Conservation (phyloP, 208 protist genomes). For the Acanthamoeba royreba region DNA sequence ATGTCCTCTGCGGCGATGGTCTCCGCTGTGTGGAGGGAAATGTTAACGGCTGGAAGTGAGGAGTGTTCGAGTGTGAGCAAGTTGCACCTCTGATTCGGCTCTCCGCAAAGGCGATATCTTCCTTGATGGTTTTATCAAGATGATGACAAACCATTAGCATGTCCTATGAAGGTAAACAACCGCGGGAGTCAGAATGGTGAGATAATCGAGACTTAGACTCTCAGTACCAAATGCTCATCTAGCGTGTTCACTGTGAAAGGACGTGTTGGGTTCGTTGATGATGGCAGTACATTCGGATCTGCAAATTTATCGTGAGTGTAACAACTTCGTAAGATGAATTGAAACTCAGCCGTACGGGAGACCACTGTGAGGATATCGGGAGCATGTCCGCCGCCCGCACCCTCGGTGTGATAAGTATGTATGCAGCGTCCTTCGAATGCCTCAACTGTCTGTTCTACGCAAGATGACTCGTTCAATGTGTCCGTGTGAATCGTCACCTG, state of each 20-base stretch:
- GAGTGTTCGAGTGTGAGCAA: no score
- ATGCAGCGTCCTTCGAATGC: slow-evolving; percentile 72
- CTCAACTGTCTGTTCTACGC: slow-evolving; percentile 69
- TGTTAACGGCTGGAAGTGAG: background rate
- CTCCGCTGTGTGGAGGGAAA: background rate
- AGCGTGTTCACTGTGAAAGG: slow-evolving; percentile 73
- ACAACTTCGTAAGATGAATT: background rate
- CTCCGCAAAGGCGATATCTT: slow-evolving; percentile 74
- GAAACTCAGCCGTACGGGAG: background rate
- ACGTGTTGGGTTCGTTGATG: slow-evolving; percentile 70
- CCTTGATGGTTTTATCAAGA: slow-evolving; percentile 64
- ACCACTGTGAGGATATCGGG: slow-evolving; percentile 68
- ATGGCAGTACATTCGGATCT: slow-evolving; percentile 63
- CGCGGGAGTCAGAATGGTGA: background rate
- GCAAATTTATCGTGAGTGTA: background rate
- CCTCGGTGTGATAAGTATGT: slow-evolving; percentile 76
- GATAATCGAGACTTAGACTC: background rate
- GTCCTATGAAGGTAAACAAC: background rate
- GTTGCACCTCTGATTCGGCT: slow-evolving; percentile 60
- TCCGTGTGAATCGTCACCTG: slow-evolving; percentile 75
- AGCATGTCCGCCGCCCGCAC: slow-evolving; percentile 72
- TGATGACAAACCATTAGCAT: slow-evolving; percentile 78
- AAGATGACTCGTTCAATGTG: slow-evolving; percentile 74
- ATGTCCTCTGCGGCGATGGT: slow-evolving; percentile 71
- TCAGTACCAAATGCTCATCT: slow-evolving; percentile 66